Percentiles rank a stretch among this genome's conserved stretches.
phyloP scores from a whole-genome alignment of 2,329 filamentous ascomycete genomes.

The Trichoderma sp. region DNA sequence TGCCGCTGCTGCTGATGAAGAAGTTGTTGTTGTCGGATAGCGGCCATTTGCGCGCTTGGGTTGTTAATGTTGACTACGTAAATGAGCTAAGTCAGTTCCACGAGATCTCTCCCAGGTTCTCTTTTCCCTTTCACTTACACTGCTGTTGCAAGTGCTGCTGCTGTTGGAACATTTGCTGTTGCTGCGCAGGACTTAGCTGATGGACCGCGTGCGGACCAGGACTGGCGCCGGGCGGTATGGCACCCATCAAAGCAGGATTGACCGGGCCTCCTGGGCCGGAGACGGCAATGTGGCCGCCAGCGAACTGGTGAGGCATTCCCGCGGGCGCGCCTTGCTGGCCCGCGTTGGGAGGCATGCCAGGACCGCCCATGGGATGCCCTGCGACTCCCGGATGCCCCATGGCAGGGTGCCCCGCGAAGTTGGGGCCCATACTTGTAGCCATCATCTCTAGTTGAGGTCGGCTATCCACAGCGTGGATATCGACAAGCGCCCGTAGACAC shows the following conservation, averaged over 20 bases:
- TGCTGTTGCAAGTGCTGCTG: conserved; percentile 42
- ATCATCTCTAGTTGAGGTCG: conserved; percentile 59
- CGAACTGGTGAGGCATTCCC: conserved; percentile 65
- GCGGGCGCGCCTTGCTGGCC: conserved; percentile 68
- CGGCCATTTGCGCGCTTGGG: conserved; percentile 36
- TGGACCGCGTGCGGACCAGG: conserved; percentile 69
- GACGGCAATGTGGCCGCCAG: conserved; percentile 63
- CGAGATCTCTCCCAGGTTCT: neutral
- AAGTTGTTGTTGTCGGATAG: conserved; percentile 55
- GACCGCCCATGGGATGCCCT: conserved; percentile 60
- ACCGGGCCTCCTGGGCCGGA: conserved; percentile 71
- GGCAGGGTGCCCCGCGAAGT: conserved; percentile 65
- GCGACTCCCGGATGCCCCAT: conserved; percentile 71
- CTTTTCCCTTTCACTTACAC: conserved; percentile 30
- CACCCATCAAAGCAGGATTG: conserved; percentile 72
- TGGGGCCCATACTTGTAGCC: conserved; percentile 61
- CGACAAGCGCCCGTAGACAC: conserved; percentile 45
- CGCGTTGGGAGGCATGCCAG: conserved; percentile 64
- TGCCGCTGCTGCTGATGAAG: conserved; percentile 56
- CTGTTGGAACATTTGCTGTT: conserved; percentile 58
- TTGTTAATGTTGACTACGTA: conserved; percentile 34
- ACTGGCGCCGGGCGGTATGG: conserved; percentile 67
- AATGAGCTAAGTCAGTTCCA: conserved; percentile 20
- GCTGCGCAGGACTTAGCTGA: conserved; percentile 64
- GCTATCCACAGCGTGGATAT: conserved; percentile 61